These are phyloP conservation scores for Przewalskia tangutica DNA, from an alignment of 257 asterid species.

Conservation along the genomic window DNA sequence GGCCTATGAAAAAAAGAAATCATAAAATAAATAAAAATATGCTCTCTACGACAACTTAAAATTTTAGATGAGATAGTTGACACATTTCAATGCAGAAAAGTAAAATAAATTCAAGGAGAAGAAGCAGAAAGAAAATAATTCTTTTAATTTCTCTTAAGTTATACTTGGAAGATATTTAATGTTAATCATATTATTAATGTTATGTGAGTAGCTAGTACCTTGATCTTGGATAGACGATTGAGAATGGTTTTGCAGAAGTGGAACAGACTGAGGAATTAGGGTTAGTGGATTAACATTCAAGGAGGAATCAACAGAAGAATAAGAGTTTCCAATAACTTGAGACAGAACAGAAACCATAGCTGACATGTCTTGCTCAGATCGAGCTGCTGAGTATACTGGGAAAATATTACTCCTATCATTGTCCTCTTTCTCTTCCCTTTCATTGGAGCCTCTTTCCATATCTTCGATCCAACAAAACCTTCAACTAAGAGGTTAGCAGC, in stretches of 20 bases:
- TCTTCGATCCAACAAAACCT: constrained; percentile 18
- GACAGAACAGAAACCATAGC: constrained; percentile 81
- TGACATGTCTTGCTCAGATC: constrained; percentile 76
- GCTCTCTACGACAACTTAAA: neutral
- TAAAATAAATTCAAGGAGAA: too few relatives aligned
- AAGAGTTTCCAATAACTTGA: constrained; percentile 58
- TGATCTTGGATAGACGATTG: constrained; percentile 28
- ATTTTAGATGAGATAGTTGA: neutral
- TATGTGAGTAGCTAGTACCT: constrained; percentile 20
- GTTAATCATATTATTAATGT: neutral
- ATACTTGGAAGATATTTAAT: neutral
- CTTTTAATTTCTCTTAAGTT: neutral
- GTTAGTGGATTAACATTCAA: constrained; percentile 3
- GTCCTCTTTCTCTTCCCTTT: constrained; percentile 34
- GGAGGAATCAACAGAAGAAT: neutral
- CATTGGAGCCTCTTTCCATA: constrained; percentile 48
- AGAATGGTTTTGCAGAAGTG: constrained; percentile 16
- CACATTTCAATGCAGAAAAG: neutral
- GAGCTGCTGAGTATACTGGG: constrained; percentile 42
- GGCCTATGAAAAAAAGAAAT: neutral
- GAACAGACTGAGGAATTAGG: neutral
- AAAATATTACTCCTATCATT: neutral
- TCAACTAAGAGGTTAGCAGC: neutral
- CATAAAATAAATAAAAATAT: neutral
- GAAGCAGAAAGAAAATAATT: neutral